Conservation (phyloP, 768 basidiomycete genomes). For the Ramaria sp. region DNA sequence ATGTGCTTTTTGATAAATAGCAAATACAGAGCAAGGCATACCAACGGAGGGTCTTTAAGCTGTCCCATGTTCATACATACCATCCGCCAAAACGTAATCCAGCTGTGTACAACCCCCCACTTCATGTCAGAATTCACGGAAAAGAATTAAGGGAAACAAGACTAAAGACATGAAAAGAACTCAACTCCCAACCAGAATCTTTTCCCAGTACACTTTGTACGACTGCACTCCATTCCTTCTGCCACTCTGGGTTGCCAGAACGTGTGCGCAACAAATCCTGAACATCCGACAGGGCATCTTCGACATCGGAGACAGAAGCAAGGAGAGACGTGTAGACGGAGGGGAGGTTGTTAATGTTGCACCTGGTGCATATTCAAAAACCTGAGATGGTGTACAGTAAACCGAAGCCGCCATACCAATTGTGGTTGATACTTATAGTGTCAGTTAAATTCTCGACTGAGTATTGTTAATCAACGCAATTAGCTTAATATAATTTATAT, state of each 20-base stretch:
- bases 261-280: constrained; percentile 6
- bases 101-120: neutral
- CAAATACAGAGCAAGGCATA: neutral
- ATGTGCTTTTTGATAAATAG: neutral
- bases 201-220: constrained; percentile 12
- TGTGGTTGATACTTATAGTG: constrained; percentile 10
- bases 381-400: too few species aligned
- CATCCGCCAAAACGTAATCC: constrained; percentile 7
- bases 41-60: neutral
- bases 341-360: constrained; percentile 13
- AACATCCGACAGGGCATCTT: constrained; percentile 12
- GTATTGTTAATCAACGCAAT: neutral
- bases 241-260: constrained; percentile 7
- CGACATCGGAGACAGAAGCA: constrained; percentile 8
- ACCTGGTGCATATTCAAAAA: constrained; percentile 1
- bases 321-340: constrained; percentile 12
- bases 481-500: too few species aligned
- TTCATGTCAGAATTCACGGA: neutral
- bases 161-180: constrained; percentile 1
- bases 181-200: constrained; percentile 14
- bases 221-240: constrained; percentile 11
- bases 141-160: neutral
- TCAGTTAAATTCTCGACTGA: constrained; percentile 11
- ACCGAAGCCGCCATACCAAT: neutral
- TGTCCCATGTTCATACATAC: neutral